phyloP scores from a whole-genome alignment of 2,329 filamentous ascomycete genomes.

The Hymenoscyphus repandus region DNA sequence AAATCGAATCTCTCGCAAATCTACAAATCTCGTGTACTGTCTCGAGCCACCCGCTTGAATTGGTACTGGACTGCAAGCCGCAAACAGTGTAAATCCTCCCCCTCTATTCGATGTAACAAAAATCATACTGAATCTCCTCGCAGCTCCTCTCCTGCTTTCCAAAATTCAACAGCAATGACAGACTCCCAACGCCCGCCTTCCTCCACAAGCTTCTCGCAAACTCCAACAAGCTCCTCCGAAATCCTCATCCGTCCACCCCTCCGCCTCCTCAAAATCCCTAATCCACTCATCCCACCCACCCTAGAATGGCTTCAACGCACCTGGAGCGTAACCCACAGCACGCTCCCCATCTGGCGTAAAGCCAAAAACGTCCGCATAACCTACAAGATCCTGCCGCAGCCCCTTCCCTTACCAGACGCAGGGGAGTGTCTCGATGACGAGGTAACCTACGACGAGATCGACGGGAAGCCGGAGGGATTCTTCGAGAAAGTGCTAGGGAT shows the following conservation, averaged over 20 bases:
- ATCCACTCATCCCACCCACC: constrained; percentile 35
- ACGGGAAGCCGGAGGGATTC: constrained; percentile 32
- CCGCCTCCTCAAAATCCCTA: background rate
- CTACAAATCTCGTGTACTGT: no score
- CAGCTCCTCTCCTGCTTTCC: background rate
- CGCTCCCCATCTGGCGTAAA: constrained; percentile 73
- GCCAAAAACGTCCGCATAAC: constrained; percentile 77
- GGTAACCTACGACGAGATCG: constrained; percentile 54
- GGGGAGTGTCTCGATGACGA: constrained; percentile 56
- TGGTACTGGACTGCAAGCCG: no score
- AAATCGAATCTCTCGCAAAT: no score
- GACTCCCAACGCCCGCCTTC: no score
- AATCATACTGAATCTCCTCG: background rate
- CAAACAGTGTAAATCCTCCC: no score
- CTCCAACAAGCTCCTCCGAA: background rate
- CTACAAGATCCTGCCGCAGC: constrained; percentile 51
- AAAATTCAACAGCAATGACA: constrained; percentile 9
- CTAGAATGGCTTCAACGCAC: constrained; percentile 58
- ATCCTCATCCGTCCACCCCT: constrained; percentile 1
- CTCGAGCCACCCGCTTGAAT: no score
- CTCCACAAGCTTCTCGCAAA: no score
- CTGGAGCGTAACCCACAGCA: constrained; percentile 72
- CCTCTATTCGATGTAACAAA: constrained; percentile 38
- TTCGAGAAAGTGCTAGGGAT: constrained; percentile 40
- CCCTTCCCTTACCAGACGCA: constrained; percentile 12